Conservation (phyloP, 2,329 filamentous ascomycete species). For the Elsinoe batatas region DNA sequence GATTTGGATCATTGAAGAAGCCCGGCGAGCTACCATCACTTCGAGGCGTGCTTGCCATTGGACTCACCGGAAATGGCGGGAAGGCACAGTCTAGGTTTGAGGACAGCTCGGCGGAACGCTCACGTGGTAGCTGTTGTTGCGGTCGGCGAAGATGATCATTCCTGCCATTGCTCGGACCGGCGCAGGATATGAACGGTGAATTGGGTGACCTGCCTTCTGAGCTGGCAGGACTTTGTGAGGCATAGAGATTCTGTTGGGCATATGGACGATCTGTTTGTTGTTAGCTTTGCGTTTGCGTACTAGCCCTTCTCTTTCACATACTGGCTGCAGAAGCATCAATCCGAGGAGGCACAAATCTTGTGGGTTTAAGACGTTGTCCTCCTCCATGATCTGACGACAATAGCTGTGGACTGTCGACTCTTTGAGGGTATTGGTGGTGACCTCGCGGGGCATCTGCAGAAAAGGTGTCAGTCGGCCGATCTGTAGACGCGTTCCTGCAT, state of each 20-base stretch:
- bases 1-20: constrained; percentile 9
- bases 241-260: constrained; percentile 6
- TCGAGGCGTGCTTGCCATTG: constrained; percentile 21
- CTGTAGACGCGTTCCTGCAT: constrained; percentile 37
- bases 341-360: constrained; percentile 3
- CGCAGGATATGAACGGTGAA: neutral
- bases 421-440: constrained; percentile 7
- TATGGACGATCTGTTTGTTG: constrained; percentile 11
- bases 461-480: constrained; percentile 16
- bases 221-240: neutral
- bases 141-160: neutral
- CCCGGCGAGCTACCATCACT: constrained; percentile 3
- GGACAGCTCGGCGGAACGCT: constrained; percentile 36
- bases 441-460: constrained; percentile 10
- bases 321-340: constrained; percentile 11
- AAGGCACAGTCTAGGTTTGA: constrained; percentile 43
- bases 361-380: constrained; percentile 4
- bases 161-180: neutral
- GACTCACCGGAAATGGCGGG: constrained; percentile 40
- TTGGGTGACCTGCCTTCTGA: neutral
- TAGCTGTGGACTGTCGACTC: constrained; percentile 11
- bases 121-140: constrained; percentile 2
- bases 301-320: neutral
- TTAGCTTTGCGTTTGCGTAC: neutral
- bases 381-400: constrained; percentile 8